Evolutionary conservation across 768 basidiomycete genomes (phyloP).

Genomic region (Amanita thiersii): DNA sequence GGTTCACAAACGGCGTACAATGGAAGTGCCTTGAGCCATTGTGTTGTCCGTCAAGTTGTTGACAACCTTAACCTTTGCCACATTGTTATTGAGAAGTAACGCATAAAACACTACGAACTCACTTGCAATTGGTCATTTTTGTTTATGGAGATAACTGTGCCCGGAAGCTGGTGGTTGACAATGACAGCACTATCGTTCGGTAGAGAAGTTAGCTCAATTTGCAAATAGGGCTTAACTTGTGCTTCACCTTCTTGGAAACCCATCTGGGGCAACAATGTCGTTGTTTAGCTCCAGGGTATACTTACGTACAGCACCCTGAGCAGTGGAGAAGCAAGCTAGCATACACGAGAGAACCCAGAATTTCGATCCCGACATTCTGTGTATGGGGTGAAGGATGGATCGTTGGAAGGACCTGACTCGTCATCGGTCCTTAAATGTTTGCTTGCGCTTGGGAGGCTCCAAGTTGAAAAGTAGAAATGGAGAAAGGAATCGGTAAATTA

Average conservation of each 20-base stretch:
- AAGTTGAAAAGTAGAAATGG: too few species aligned
- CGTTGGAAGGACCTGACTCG: not conserved
- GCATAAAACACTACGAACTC: not conserved
- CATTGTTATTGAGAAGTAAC: constrained; percentile 18
- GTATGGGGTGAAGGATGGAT: not conserved
- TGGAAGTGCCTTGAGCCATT: constrained; percentile 42
- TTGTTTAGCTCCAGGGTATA: constrained; percentile 3
- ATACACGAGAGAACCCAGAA: not conserved
- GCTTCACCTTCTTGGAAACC: not conserved
- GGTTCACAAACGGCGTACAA: constrained; percentile 22
- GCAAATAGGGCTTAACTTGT: too few species aligned
- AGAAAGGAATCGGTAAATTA: too few species aligned
- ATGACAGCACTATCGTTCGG: constrained; percentile 3
- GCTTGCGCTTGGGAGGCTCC: too few species aligned
- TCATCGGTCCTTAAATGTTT: too few species aligned
- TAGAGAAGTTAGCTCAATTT: constrained; percentile 1
- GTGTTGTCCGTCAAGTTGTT: constrained; percentile 36
- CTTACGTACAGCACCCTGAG: constrained; percentile 1
- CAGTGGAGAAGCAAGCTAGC: not conserved
- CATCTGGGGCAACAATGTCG: not conserved
- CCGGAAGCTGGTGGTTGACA: constrained; percentile 13
- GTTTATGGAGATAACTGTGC: constrained; percentile 21
- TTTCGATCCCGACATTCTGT: not conserved
- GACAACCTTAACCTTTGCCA: constrained; percentile 40
- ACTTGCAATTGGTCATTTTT: constrained; percentile 14